A percentile compares a stretch with the other conserved stretches of the same genome.
These are phyloP conservation scores for Pseudogymnoascus sp. DNA, from an alignment of 2,329 filamentous ascomycete genomes.

Conservation along the genomic window DNA sequence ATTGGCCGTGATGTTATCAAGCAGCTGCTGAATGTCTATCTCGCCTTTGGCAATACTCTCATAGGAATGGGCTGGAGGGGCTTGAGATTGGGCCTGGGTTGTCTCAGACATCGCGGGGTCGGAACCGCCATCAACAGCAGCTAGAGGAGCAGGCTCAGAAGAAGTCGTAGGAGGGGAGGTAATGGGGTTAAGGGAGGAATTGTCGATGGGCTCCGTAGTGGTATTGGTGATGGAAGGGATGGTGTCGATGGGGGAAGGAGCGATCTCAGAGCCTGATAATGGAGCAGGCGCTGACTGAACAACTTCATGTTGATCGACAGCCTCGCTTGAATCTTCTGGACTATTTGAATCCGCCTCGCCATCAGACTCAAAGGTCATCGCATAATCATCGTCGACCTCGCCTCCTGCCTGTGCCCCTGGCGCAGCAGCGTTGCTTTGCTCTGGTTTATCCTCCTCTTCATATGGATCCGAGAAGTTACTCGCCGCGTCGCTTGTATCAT, in stretches of 20 bases:
- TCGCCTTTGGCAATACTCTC: conserved; percentile 28
- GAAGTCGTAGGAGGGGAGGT: conserved; percentile 15
- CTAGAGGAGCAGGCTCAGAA: conserved; percentile 13
- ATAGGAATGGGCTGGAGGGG: conserved; percentile 18
- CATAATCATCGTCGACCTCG: conserved; percentile 33
- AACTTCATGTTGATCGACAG: conserved; percentile 25
- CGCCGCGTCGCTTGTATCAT: conserved; percentile 26
- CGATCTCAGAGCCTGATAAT: conserved; percentile 22
- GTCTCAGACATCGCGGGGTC: conserved; percentile 19
- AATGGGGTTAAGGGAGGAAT: conserved; percentile 22
- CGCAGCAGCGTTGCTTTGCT: conserved; percentile 6
- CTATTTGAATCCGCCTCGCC: conserved; percentile 30
- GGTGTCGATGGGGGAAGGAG: conserved; percentile 18
- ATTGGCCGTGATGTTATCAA: conserved; percentile 35
- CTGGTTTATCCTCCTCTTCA: conserved; percentile 20
- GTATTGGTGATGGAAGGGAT: conserved; percentile 12
- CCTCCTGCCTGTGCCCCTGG: conserved; percentile 18
- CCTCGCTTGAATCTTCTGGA: conserved; percentile 29
- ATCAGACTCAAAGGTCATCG: conserved; percentile 34
- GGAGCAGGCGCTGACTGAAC: conserved; percentile 21
- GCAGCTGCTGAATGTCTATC: conserved; percentile 33
- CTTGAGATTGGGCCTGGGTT: conserved; percentile 16
- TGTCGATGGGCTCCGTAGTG: conserved; percentile 6
- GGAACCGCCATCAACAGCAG: conserved; percentile 15
- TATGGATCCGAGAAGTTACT: conserved; percentile 30